Evolutionary conservation across 2,329 filamentous ascomycete genomes (phyloP).

Genomic region (Fusarium duplospermum): DNA sequence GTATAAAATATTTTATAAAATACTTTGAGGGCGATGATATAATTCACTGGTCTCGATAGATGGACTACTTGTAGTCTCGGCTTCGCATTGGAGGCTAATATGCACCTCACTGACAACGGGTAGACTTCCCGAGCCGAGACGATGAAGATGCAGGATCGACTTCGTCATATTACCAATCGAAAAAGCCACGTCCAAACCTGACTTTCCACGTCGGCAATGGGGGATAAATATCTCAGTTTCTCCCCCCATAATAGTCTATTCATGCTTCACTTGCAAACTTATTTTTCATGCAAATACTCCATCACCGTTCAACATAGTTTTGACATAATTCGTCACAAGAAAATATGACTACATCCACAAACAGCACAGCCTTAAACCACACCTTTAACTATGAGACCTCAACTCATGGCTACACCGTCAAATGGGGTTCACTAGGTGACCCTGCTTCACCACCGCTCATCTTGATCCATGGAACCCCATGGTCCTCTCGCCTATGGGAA

Average conservation of each 20-base stretch:
- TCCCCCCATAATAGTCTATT: background rate
- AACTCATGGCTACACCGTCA: constrained; percentile 45
- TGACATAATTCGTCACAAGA: background rate
- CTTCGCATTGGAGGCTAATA: background rate
- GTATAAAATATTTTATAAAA: background rate
- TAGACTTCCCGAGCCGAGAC: background rate
- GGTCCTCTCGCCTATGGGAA: constrained; percentile 56
- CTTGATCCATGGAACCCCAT: constrained; percentile 61
- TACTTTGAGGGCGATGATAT: background rate
- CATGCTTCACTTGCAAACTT: background rate
- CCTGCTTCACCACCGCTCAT: constrained; percentile 48
- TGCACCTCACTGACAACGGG: background rate
- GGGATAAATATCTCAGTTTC: background rate
- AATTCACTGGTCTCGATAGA: too few relatives aligned
- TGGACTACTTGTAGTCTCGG: too few relatives aligned
- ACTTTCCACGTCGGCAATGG: background rate
- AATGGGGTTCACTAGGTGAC: constrained; percentile 50
- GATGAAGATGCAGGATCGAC: background rate
- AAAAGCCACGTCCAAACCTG: background rate
- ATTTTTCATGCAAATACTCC: background rate
- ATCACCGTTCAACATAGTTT: background rate
- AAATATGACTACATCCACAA: constrained; percentile 18
- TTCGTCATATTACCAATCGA: background rate
- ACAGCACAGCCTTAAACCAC: constrained; percentile 21
- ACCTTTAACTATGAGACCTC: constrained; percentile 47